Base-by-base conservation (phyloP, 768 basidiomycete species). In the Fistulinella prunicolor region DNA sequence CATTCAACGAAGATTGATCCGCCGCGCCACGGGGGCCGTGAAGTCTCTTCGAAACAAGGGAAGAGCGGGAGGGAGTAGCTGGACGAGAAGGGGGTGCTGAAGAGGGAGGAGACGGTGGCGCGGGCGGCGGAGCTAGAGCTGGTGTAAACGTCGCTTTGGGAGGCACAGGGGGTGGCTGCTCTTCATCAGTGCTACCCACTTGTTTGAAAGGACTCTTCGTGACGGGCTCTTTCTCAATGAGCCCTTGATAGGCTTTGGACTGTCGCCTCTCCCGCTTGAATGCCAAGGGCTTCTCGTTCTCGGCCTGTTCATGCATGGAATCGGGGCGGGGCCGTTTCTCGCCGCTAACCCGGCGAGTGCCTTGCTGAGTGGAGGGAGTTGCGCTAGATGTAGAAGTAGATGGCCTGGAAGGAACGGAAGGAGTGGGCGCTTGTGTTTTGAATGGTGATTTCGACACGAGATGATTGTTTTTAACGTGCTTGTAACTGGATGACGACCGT, bases 381-480 rank as follows among this genome's bases (percentile, higher is more conserved):
- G 52, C 46, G 29, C 40, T 51, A 9, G 44, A 32, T 14, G 49
- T 51, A 9, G 59, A 62, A 1, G 49, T 28, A 14, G 55, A 60
- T 0, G 62, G 60, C 49, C 37, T 52, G 3, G 76, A 66, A 26
- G 79, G 73, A 16, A 74, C 72, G 3, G 76, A 66, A 29, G 79
- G 73, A n/a, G 74, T 72, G 40, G 80, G 74, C 21, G 80, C 73
- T 51, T 82, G 80, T 3, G 79, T 80, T 58, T 86, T 87, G 73
- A 93, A 93, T 9, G 89, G 89, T 10, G 90, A 93, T 56, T 90
- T 90, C 23, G 85, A 83, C 16, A 93, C 90, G 47, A 91, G 82
- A 61, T 85, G 83, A 63, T 83, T 88, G 57, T 73, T 83, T 58
- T 77, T 78, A 54, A 91, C 77, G 66, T 89, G 89, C 55, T 79